phyloP scores from a whole-genome alignment of 2,329 filamentous ascomycete species.

The Fusarium begoniae region DNA sequence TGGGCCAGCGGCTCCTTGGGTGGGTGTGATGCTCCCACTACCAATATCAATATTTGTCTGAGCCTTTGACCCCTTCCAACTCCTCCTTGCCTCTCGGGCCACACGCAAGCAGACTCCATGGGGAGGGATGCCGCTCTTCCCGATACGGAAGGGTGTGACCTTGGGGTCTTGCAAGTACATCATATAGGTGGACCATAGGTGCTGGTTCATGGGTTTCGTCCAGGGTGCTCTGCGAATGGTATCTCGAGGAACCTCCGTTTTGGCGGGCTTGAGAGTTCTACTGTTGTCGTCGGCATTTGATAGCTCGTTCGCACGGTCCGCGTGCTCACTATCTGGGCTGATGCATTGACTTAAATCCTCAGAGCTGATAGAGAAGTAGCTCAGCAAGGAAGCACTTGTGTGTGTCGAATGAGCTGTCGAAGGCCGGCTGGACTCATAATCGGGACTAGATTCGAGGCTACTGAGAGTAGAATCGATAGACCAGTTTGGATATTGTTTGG shows the following conservation, averaged over 20 bases:
- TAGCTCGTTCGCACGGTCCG: constrained; percentile 38
- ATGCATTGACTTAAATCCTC: constrained; percentile 63
- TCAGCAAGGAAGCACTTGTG: constrained; percentile 66
- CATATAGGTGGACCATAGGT: constrained; percentile 72
- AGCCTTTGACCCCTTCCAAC: constrained; percentile 69
- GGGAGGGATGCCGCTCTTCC: constrained; percentile 71
- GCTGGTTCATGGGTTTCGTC: constrained; percentile 72
- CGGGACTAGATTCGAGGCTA: constrained; percentile 66
- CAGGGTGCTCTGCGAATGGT: constrained; percentile 64
- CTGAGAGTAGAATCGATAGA: constrained; percentile 66
- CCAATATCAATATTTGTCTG: constrained; percentile 48
- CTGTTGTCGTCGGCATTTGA: constrained; percentile 44
- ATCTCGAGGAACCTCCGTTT: constrained; percentile 25
- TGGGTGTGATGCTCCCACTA: constrained; percentile 67
- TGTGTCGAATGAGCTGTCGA: constrained; percentile 69
- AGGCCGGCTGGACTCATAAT: constrained; percentile 67
- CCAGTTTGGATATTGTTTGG: constrained; percentile 65
- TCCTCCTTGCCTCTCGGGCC: constrained; percentile 71
- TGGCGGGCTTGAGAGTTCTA: constrained; percentile 44
- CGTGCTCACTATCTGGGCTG: constrained; percentile 56
- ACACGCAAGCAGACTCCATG: constrained; percentile 72
- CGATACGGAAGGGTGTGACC: constrained; percentile 71
- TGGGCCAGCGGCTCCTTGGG: constrained; percentile 53
- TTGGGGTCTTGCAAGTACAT: constrained; percentile 73
- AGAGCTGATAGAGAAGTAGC: constrained; percentile 64